Percentiles rank a stretch among this genome's conserved stretches.
These are phyloP conservation scores for Stephania japonica DNA, from an alignment of 164 flowering plant species.

Conservation along the genomic window DNA sequence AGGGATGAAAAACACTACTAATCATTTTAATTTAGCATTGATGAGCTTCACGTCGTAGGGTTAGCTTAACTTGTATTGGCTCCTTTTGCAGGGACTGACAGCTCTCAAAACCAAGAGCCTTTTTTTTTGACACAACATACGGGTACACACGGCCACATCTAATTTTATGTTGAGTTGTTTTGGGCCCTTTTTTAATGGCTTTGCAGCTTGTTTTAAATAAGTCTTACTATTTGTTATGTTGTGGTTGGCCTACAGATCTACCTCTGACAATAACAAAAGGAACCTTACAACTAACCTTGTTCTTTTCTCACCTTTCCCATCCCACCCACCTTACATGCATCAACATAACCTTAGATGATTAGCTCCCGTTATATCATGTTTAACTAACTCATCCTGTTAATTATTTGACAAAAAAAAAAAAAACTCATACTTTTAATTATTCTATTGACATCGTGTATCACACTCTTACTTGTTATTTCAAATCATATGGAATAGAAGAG, in stretches of 20 bases:
- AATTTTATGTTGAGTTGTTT: background rate
- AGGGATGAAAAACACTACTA: background rate
- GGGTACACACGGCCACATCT: background rate
- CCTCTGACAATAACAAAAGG: slow-evolving; percentile 1
- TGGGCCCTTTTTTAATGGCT: background rate
- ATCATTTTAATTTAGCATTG: background rate
- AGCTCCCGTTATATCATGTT: no score
- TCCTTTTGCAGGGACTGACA: background rate
- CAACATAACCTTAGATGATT: no score
- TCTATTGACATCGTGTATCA: no score
- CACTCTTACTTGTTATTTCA: no score
- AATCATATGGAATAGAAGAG: no score
- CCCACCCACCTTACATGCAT: no score
- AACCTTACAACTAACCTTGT: background rate
- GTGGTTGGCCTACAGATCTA: background rate
- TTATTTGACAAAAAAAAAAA: no score
- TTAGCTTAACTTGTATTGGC: background rate
- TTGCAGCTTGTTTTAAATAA: background rate
- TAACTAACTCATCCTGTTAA: no score
- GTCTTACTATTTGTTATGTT: background rate
- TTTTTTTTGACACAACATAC: background rate
- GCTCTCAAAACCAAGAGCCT: background rate
- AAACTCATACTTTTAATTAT: no score
- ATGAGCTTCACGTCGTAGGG: background rate
- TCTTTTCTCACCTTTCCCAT: background rate